A percentile compares a stretch with the other conserved stretches of the same genome.
These are phyloP conservation scores for Porcisia hertigi DNA, from an alignment of 208 protist species.

Conservation along the genomic window DNA sequence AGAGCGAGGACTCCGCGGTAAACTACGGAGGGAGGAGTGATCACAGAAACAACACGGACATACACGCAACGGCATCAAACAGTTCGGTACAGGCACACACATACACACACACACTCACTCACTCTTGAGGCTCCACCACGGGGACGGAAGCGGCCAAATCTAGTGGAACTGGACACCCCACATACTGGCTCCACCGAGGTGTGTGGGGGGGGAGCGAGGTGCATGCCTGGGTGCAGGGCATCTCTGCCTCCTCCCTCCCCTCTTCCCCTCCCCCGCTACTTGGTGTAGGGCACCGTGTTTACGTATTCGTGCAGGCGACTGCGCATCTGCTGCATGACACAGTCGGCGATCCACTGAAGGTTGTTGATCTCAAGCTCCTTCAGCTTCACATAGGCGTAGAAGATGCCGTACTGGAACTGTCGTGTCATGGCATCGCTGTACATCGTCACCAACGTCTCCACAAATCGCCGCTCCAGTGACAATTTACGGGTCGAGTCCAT, in stretches of 20 bases:
- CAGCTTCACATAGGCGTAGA: slow-evolving; percentile 94
- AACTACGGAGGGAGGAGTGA: neutral
- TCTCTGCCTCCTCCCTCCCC: neutral
- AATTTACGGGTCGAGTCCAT: slow-evolving; percentile 57
- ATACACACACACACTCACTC: neutral
- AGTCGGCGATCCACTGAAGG: slow-evolving; percentile 92
- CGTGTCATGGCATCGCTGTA: slow-evolving; percentile 88
- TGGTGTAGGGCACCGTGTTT: slow-evolving; percentile 43
- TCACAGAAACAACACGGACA: neutral
- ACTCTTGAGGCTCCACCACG: neutral
- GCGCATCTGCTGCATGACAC: slow-evolving; percentile 91
- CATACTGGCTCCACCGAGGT: neutral
- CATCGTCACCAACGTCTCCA: slow-evolving; percentile 79
- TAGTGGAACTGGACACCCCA: no score
- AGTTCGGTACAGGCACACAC: neutral
- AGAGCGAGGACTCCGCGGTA: neutral
- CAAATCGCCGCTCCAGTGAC: slow-evolving; percentile 88
- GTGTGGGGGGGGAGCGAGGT: neutral
- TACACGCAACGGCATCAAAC: neutral
- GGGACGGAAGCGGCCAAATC: no score
- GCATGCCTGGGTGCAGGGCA: neutral
- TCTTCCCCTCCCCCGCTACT: neutral
- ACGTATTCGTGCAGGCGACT: slow-evolving; percentile 89
- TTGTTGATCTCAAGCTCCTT: slow-evolving; percentile 94
- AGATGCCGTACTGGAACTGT: slow-evolving; percentile 93